These are phyloP conservation scores for Mixia osmundae DNA, from an alignment of 1,284 basidiomycete genomes.

Conservation along the genomic window DNA sequence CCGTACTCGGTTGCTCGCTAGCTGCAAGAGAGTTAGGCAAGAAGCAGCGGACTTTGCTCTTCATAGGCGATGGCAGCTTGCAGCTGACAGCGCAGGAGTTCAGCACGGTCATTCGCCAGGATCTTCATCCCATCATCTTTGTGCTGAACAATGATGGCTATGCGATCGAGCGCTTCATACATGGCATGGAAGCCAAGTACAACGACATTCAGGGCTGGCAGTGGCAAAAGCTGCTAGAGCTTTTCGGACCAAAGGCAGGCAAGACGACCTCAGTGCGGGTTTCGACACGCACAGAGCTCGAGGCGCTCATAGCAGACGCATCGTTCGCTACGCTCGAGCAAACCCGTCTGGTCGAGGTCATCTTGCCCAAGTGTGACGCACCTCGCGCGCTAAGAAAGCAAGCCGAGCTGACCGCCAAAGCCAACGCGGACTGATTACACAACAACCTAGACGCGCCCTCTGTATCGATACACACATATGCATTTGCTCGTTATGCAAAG, in stretches of 20 bases:
- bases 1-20: slow-evolving; percentile 40
- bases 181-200: slow-evolving; percentile 30
- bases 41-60: slow-evolving; percentile 22
- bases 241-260: slow-evolving; percentile 28
- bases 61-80: slow-evolving; percentile 22
- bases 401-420: too few relatives aligned
- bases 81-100: slow-evolving; percentile 23
- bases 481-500: slow-evolving; percentile 37
- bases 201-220: slow-evolving; percentile 26
- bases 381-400: slow-evolving; percentile 6
- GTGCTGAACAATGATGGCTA: slow-evolving; percentile 77
- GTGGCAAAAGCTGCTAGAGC: slow-evolving; percentile 14
- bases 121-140: slow-evolving; percentile 25
- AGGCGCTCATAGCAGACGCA: slow-evolving; percentile 34
- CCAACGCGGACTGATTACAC: too few relatives aligned
- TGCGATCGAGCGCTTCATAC: slow-evolving; percentile 59
- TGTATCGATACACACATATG: too few relatives aligned
- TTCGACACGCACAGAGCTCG: slow-evolving; percentile 37
- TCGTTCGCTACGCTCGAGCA: slow-evolving; percentile 35
- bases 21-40: slow-evolving; percentile 31
- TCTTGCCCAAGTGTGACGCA: slow-evolving; percentile 4
- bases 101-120: slow-evolving; percentile 46
- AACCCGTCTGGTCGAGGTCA: slow-evolving; percentile 23
- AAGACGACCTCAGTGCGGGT: slow-evolving; percentile 34
- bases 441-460: too few relatives aligned